These are phyloP conservation scores for Orbilia brochopaga DNA, from an alignment of 2,329 filamentous ascomycete genomes.

Conservation along the genomic window DNA sequence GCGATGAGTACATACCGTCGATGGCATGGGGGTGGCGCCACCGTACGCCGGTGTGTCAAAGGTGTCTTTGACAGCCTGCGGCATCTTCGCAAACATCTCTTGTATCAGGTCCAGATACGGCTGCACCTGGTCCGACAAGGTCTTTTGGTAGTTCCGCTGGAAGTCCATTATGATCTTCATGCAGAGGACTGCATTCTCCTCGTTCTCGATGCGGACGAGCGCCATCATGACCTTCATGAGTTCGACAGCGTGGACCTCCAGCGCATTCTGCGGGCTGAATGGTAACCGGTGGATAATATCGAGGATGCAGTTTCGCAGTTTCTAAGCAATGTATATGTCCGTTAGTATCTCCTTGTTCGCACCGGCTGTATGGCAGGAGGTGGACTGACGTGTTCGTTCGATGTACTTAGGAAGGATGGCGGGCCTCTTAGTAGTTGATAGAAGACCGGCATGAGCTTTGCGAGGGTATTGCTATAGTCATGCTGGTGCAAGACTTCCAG, in stretches of 20 bases:
- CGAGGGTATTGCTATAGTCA: conserved; percentile 80
- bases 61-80: conserved; percentile 90
- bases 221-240: conserved; percentile 89
- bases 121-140: conserved; percentile 80
- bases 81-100: conserved; percentile 94
- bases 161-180: conserved; percentile 98
- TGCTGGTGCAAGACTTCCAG: conserved; percentile 82
- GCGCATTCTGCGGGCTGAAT: conserved; percentile 74
- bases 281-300: conserved; percentile 92
- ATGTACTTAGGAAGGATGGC: conserved; percentile 89
- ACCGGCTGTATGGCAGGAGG: neutral
- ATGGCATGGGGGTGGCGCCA: conserved; percentile 65
- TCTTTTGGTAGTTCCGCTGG: conserved; percentile 87
- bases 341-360: conserved; percentile 19
- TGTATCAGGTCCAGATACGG: conserved; percentile 89
- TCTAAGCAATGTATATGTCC: conserved; percentile 62
- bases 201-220: conserved; percentile 88
- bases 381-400: conserved; percentile 75
- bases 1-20: conserved; percentile 56
- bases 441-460: conserved; percentile 88
- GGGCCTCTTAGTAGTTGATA: conserved; percentile 81
- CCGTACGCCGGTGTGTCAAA: conserved; percentile 79
- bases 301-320: conserved; percentile 88
- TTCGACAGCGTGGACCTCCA: conserved; percentile 86
- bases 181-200: conserved; percentile 97